phyloP scores from a whole-genome alignment of 768 basidiomycete species.

The Boletus sp. region DNA sequence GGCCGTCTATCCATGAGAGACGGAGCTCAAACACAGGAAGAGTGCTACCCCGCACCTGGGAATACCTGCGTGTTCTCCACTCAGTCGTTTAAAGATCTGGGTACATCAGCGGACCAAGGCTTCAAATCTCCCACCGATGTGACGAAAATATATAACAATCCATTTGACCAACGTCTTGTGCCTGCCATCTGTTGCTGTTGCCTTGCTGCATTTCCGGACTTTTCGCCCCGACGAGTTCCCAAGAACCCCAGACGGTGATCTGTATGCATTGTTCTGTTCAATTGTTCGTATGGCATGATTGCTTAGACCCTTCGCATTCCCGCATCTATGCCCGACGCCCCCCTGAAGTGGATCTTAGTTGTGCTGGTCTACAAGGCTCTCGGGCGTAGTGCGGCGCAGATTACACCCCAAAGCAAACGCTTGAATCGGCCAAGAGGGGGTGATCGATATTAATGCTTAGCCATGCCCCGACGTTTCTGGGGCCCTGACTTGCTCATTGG shows the following conservation, averaged over 20 bases:
- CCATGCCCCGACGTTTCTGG: background rate
- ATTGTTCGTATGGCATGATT: background rate
- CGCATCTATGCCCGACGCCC: no score
- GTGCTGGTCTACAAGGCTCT: background rate
- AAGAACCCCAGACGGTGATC: background rate
- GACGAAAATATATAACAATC: background rate
- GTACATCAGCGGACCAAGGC: background rate
- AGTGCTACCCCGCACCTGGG: background rate
- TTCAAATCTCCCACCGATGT: background rate
- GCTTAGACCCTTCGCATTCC: background rate
- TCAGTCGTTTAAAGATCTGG: background rate
- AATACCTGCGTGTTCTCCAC: background rate
- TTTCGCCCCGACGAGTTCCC: background rate
- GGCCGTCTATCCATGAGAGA: background rate
- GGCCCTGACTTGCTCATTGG: background rate
- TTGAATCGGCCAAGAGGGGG: background rate
- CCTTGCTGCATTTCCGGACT: background rate
- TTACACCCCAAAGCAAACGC: no score
- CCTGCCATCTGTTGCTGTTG: background rate
- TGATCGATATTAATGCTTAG: background rate
- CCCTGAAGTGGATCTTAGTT: no score
- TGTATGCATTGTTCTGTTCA: background rate
- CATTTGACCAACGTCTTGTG: background rate
- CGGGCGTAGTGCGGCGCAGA: background rate
- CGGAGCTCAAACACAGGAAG: background rate